Base-by-base conservation (phyloP, 177 flowering plant species). In the Vitis hybrid region DNA sequence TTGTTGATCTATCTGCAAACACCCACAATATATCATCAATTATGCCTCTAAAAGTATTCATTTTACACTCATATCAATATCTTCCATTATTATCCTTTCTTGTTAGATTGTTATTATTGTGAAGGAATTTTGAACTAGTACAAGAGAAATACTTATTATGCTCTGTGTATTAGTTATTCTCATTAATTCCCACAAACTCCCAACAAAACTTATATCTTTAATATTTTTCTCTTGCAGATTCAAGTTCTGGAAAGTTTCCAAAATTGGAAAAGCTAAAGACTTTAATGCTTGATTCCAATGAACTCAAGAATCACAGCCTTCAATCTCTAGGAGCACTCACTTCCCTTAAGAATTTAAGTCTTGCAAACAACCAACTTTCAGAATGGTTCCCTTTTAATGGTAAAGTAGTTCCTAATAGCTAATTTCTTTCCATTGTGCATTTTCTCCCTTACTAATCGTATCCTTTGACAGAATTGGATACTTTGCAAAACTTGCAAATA, bases 221-320 rank as follows among this genome's bases (percentile, higher is more conserved):
- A 0, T 14, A 55, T 55, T 55, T 55, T 6, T 13, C 58, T 1
- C 48, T 41, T 41, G 8, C 48, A 41, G 48, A 41, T 64, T 14
- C 56, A 64, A 53, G 56, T 50, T 64, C 12, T 64, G 55, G 50
- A 64, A 64, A 30, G 24, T 48, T 64, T 6, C 21, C 24, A 20
- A 50, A 15, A 21, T 64, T 64, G 56, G 48, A 55, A 49, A 64
- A 64, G n/a, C 13, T 64, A 50, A 17, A 50, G 56, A 52, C 12
- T 0, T 24, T 64, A 21, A 18, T 49, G 12, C 13, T 64, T 20
- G 24, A 7, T 20, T 2, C 4, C 3, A 64, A 49, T 64, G 3
- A 10, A 8, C 50, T 64, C n/a, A 4, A 64, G 1, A 64, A 46
- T 4, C 49, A 55, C n/a, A 49, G 13, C 32, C 7, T 64, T 48